phyloP scores from a whole-genome alignment of 1,284 basidiomycete genomes.

The Ustilago xerochloae region DNA sequence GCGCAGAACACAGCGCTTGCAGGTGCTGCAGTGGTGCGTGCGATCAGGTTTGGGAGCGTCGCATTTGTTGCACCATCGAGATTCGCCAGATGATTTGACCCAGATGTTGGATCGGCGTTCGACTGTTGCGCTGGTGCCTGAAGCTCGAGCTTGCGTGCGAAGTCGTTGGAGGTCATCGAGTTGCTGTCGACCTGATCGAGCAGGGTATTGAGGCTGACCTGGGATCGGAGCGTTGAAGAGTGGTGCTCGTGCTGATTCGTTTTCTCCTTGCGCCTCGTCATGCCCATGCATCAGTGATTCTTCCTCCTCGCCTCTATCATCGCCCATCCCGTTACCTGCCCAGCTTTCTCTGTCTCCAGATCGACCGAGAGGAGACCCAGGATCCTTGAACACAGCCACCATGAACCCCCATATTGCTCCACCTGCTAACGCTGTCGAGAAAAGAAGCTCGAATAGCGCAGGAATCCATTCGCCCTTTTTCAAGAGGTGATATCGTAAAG shows the following conservation, averaged over 20 bases:
- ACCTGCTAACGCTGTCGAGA: conserved; percentile 40
- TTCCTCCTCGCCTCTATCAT: conserved; percentile 11
- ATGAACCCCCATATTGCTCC: conserved; percentile 46
- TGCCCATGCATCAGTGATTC: conserved; percentile 23
- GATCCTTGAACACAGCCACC: conserved; percentile 49
- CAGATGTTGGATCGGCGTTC: conserved; percentile 44
- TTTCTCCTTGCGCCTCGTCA: not conserved
- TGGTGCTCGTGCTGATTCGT: conserved; percentile 17
- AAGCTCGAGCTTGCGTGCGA: not conserved
- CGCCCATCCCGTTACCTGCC: conserved; percentile 23
- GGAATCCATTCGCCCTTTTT: conserved; percentile 27
- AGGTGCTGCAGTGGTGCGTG: conserved; percentile 63
- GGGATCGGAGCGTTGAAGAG: conserved; percentile 45
- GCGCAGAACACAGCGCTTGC: conserved; percentile 55
- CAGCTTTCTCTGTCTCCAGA: conserved; percentile 13
- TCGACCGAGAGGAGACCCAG: conserved; percentile 23
- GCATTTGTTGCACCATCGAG: conserved; percentile 62
- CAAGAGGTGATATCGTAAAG: conserved; percentile 30
- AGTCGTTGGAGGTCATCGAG: conserved; percentile 39
- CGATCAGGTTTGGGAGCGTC: conserved; percentile 63
- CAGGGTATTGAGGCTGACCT: conserved; percentile 48
- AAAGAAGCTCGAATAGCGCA: conserved; percentile 32
- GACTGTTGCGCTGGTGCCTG: conserved; percentile 1
- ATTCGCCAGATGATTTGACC: conserved; percentile 56
- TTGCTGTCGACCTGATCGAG: conserved; percentile 50